Conservation (phyloP, 495 filamentous ascomycete genomes). For the Talaromyces trachyspermus region DNA sequence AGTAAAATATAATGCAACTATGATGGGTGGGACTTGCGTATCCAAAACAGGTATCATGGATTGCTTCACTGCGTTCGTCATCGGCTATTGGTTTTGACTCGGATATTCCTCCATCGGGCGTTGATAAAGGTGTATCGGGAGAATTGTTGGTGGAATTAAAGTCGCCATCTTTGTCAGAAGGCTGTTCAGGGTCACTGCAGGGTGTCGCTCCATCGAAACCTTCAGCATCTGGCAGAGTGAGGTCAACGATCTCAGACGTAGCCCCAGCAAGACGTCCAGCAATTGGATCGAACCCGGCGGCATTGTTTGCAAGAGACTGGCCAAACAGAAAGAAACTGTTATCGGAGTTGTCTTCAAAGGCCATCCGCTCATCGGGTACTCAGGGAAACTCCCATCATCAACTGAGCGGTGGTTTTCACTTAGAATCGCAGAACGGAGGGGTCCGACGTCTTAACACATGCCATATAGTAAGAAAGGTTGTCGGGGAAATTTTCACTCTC, state of each 20-base stretch:
- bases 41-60: background rate
- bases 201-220: background rate
- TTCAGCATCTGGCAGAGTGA: background rate
- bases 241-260: background rate
- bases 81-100: background rate
- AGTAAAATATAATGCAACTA: background rate
- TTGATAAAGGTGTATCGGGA: background rate
- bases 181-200: background rate
- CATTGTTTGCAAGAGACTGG: background rate
- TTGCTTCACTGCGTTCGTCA: background rate
- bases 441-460: no score
- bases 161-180: background rate
- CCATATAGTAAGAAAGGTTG: no score
- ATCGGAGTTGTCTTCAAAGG: background rate
- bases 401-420: no score
- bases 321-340: background rate
- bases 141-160: background rate
- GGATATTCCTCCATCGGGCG: background rate
- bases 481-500: no score
- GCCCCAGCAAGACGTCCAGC: background rate
- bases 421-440: no score
- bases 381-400: background rate
- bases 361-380: background rate
- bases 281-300: background rate
- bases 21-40: background rate